Evolutionary conservation across 2,329 filamentous ascomycete genomes (phyloP).

Genomic region (Colletotrichum tofieldiae): DNA sequence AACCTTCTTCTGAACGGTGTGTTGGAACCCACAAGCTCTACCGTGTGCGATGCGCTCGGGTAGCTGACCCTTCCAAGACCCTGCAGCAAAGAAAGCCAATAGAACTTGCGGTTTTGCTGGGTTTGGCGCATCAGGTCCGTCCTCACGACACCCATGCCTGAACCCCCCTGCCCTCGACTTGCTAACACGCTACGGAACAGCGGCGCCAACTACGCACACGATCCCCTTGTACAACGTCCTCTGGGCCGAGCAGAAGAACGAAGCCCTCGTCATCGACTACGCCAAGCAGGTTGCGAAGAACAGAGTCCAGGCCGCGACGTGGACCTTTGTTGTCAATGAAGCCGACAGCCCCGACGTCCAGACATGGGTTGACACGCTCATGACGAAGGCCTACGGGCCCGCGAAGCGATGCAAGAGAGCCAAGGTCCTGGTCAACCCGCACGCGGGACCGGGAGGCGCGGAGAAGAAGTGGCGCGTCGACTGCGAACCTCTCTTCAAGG

Average conservation of each 20-base stretch:
- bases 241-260: slow-evolving; percentile 79
- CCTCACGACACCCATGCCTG: background rate
- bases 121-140: slow-evolving; percentile 38
- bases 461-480: slow-evolving; percentile 80
- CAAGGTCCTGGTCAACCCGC: slow-evolving; percentile 92
- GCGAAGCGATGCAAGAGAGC: slow-evolving; percentile 81
- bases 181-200: slow-evolving; percentile 9
- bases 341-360: slow-evolving; percentile 63
- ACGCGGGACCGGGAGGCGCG: slow-evolving; percentile 86
- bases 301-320: slow-evolving; percentile 71
- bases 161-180: background rate
- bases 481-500: slow-evolving; percentile 86
- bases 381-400: slow-evolving; percentile 79
- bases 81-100: slow-evolving; percentile 37
- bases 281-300: slow-evolving; percentile 74
- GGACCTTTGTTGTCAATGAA: slow-evolving; percentile 66
- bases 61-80: slow-evolving; percentile 33
- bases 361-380: slow-evolving; percentile 75
- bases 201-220: slow-evolving; percentile 45
- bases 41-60: slow-evolving; percentile 16
- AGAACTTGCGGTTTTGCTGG: slow-evolving; percentile 44
- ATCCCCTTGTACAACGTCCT: slow-evolving; percentile 89
- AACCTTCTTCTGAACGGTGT: slow-evolving; percentile 55
- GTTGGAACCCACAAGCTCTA: slow-evolving; percentile 34
- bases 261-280: slow-evolving; percentile 80